Evolutionary conservation across 768 basidiomycete genomes (phyloP).

Genomic region (Phaeolepiota aurea): DNA sequence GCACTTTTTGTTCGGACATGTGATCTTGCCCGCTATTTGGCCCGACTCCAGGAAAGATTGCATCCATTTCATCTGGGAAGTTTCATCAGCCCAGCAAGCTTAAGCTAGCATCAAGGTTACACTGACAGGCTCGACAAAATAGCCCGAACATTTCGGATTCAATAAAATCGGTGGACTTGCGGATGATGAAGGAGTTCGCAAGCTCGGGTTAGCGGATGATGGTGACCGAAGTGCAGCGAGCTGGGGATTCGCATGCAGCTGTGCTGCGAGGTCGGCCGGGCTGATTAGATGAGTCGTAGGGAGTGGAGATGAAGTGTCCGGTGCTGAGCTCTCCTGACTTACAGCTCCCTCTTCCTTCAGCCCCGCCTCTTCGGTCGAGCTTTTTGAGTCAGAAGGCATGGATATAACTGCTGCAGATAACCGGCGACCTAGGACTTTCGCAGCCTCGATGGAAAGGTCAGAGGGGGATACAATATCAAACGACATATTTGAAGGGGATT

Average conservation of each 20-base stretch:
- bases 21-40: constrained; percentile 77
- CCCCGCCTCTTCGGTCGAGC: not conserved
- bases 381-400: constrained; percentile 10
- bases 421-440: constrained; percentile 28
- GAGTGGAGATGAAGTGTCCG: constrained; percentile 4
- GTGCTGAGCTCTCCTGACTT: constrained; percentile 6
- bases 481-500: not conserved
- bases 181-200: constrained; percentile 3
- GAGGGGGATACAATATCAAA: constrained; percentile 8
- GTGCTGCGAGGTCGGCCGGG: constrained; percentile 31
- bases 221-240: constrained; percentile 27
- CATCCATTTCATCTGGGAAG: constrained; percentile 90
- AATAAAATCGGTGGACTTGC: constrained; percentile 58
- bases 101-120: constrained; percentile 1
- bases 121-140: constrained; percentile 92
- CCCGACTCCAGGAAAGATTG: constrained; percentile 70
- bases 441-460: constrained; percentile 17
- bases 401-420: constrained; percentile 34
- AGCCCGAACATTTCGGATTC: constrained; percentile 88
- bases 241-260: constrained; percentile 33
- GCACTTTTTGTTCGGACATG: constrained; percentile 90
- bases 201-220: constrained; percentile 3
- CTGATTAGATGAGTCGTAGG: constrained; percentile 24
- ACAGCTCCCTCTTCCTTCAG: constrained; percentile 3
- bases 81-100: not conserved